phyloP scores from a whole-genome alignment of 805 yeast genomes.

The Candida namnaoensis region DNA sequence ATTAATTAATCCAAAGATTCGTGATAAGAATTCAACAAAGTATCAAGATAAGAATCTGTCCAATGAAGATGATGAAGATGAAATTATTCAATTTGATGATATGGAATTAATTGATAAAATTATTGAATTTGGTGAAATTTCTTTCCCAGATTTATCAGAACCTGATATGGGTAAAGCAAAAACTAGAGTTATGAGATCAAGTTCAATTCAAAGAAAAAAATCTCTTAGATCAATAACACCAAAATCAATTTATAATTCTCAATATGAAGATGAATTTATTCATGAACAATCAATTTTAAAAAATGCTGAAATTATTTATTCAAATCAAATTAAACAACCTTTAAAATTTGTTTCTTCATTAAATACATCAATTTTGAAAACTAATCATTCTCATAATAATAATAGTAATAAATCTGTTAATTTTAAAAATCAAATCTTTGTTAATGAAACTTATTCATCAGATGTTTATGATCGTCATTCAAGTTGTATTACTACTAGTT shows the following conservation, averaged over 20 bases:
- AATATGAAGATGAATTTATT: too few relatives aligned
- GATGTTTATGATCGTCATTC: conserved; percentile 45
- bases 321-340: neutral
- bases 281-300: neutral
- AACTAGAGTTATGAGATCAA: conserved; percentile 22
- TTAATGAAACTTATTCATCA: conserved; percentile 46
- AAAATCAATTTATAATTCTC: neutral
- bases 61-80: conserved; percentile 7
- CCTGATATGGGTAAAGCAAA: conserved; percentile 20
- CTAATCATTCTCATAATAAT: neutral
- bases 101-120: conserved; percentile 28
- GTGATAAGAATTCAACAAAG: too few relatives aligned
- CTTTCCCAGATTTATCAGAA: conserved; percentile 23
- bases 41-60: too few relatives aligned
- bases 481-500: conserved; percentile 30
- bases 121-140: conserved; percentile 31
- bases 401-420: conserved; percentile 22
- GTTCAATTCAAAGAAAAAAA: conserved; percentile 25
- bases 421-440: conserved; percentile 38
- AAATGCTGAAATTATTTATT: neutral
- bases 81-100: conserved; percentile 19
- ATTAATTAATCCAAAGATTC: neutral
- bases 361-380: neutral
- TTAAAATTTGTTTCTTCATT: too few relatives aligned
- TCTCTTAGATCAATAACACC: conserved; percentile 20